Percentiles rank a stretch among this genome's conserved stretches.
Conservation (phyloP, 352 stramenopile genomes). For the Phytopythium litorale region DNA sequence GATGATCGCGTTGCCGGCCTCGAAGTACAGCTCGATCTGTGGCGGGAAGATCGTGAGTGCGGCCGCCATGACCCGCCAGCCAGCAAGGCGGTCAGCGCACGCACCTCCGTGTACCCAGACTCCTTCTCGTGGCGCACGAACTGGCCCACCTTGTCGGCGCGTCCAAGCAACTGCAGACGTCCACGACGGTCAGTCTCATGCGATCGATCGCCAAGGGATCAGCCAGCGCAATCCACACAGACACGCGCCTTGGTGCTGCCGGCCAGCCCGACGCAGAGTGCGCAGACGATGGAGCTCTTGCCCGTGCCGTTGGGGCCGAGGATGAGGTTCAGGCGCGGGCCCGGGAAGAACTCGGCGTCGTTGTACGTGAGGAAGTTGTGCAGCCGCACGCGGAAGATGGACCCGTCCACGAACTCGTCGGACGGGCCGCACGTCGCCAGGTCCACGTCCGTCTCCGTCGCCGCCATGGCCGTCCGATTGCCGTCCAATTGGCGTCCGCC, state of each 20-base stretch:
- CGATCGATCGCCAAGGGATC: too few species aligned
- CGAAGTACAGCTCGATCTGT: constrained; percentile 94
- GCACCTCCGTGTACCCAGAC: constrained; percentile 75
- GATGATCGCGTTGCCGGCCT: constrained; percentile 76
- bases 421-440: constrained; percentile 26
- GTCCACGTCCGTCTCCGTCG: constrained; percentile 16
- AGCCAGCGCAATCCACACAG: background rate
- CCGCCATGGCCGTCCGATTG: background rate
- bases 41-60: constrained; percentile 11
- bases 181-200: background rate
- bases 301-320: constrained; percentile 96
- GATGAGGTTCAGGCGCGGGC: constrained; percentile 96
- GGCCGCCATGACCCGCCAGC: background rate
- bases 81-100: background rate
- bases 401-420: constrained; percentile 80
- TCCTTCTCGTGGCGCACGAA: constrained; percentile 89
- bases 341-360: constrained; percentile 88
- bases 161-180: constrained; percentile 76
- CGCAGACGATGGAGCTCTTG: constrained; percentile 95
- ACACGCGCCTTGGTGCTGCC: constrained; percentile 86
- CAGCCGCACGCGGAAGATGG: constrained; percentile 89
- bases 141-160: constrained; percentile 91
- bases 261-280: constrained; percentile 95
- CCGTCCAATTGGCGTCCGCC: background rate
- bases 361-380: constrained; percentile 95